Percentiles rank a stretch among this genome's conserved stretches.
Conservation (phyloP, 2,329 filamentous ascomycete genomes). For the Penicillium sp. region DNA sequence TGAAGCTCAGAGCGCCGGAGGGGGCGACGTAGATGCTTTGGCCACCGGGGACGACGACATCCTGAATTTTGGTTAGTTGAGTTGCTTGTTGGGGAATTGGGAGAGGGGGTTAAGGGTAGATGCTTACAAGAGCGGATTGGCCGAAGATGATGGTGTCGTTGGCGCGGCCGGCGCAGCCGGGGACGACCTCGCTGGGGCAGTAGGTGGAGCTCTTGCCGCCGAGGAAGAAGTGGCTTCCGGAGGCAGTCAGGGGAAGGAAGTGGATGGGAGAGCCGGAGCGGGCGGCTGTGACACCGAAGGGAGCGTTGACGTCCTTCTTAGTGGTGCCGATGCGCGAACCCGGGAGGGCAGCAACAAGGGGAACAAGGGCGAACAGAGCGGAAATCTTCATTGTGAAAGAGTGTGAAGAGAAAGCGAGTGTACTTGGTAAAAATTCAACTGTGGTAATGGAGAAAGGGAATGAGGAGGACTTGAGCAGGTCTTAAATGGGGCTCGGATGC, state of each 20-base stretch:
- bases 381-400: constrained; percentile 29
- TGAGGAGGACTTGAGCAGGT: background rate
- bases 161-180: constrained; percentile 42
- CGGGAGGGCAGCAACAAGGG: constrained; percentile 26
- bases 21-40: constrained; percentile 60
- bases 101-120: background rate
- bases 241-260: constrained; percentile 47
- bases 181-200: constrained; percentile 45
- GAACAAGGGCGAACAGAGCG: constrained; percentile 23
- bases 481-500: background rate
- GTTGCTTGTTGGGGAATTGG: constrained; percentile 18
- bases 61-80: constrained; percentile 25
- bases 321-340: constrained; percentile 4
- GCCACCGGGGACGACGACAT: constrained; percentile 61
- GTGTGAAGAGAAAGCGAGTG: constrained; percentile 1
- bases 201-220: constrained; percentile 49
- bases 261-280: constrained; percentile 52
- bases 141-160: constrained; percentile 50
- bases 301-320: constrained; percentile 9
- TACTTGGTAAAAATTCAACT: background rate
- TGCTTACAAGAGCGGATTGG: constrained; percentile 34
- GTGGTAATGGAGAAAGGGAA: background rate
- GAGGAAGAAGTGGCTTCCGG: constrained; percentile 50
- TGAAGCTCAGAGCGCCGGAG: constrained; percentile 58
- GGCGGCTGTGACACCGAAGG: constrained; percentile 46